A percentile compares a stretch with the other conserved stretches of the same genome.
Evolutionary conservation across 1,139 yeast genomes (phyloP).

Genomic region (Debaryomycetaceae sp.): DNA sequence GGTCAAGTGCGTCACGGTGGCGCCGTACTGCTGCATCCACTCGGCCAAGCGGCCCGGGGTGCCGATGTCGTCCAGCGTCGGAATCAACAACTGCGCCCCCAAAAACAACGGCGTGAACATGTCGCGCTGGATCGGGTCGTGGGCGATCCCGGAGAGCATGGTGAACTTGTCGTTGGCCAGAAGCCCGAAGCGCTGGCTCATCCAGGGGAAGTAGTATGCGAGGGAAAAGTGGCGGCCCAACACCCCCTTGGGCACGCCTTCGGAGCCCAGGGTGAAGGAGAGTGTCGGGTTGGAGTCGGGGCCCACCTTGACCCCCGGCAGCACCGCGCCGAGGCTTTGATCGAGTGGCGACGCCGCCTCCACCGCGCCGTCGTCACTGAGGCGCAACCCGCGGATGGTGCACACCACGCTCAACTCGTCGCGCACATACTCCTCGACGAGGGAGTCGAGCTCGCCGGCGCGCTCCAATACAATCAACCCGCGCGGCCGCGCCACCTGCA

Average conservation of each 20-base stretch:
- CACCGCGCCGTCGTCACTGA: conserved; percentile 73
- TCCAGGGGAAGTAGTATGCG: conserved; percentile 98
- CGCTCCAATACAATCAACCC: conserved; percentile 86
- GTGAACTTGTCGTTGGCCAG: conserved; percentile 84
- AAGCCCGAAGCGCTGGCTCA: conserved; percentile 79
- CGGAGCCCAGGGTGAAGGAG: conserved; percentile 97
- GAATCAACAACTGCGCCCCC: conserved; percentile 90
- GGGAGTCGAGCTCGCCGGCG: conserved; percentile 76
- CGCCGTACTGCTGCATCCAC: conserved; percentile 91
- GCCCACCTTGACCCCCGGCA: conserved; percentile 91
- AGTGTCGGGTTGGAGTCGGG: conserved; percentile 97
- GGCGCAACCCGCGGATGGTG: conserved; percentile 70
- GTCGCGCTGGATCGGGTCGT: conserved; percentile 98
- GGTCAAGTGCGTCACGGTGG: conserved; percentile 94
- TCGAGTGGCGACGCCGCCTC: conserved; percentile 34
- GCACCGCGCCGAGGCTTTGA: conserved; percentile 41
- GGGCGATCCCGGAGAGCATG: conserved; percentile 98
- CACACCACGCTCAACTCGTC: conserved; percentile 69
- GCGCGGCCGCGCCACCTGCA: conserved; percentile 87
- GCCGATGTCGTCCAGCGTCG: conserved; percentile 96
- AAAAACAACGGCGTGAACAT: conserved; percentile 96
- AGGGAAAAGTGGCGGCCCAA: conserved; percentile 94
- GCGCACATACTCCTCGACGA: conserved; percentile 72
- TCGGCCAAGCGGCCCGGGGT: conserved; percentile 96
- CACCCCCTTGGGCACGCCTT: conserved; percentile 98